phyloP scores from a whole-genome alignment of 164 flowering plant genomes.

The Vitis amurensis region DNA sequence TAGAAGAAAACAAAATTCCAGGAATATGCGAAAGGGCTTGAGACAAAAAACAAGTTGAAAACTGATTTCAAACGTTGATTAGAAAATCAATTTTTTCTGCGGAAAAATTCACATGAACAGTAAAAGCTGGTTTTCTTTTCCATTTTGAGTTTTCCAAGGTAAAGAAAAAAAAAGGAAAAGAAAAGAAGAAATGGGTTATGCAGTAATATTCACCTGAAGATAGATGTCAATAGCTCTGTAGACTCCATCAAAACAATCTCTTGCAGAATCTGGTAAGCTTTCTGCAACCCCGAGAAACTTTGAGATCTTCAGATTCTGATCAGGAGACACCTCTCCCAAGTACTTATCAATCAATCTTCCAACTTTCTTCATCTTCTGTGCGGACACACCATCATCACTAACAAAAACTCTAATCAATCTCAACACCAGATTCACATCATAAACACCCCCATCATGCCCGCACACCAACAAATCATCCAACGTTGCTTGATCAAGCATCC shows the following conservation, averaged over 20 bases:
- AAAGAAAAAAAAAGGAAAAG: not conserved
- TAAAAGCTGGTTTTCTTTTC: too few relatives aligned
- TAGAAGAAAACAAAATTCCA: too few relatives aligned
- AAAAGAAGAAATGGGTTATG: not conserved
- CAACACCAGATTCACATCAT: slow-evolving; percentile 76
- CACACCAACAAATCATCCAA: slow-evolving; percentile 73
- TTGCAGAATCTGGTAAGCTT: slow-evolving; percentile 82
- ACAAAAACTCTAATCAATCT: slow-evolving; percentile 70
- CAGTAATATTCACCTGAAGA: slow-evolving; percentile 54
- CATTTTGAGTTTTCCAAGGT: too few relatives aligned
- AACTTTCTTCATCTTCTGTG: slow-evolving; percentile 62
- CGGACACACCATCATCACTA: slow-evolving; percentile 21
- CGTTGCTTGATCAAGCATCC: slow-evolving; percentile 69
- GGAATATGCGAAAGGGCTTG: too few relatives aligned
- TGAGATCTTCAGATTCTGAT: slow-evolving; percentile 64
- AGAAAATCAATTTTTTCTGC: too few relatives aligned
- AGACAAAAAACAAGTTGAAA: too few relatives aligned
- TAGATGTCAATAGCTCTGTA: slow-evolving; percentile 92
- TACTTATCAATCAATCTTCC: slow-evolving; percentile 76
- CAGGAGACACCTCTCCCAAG: slow-evolving; percentile 84
- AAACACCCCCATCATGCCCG: slow-evolving; percentile 39
- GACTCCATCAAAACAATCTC: slow-evolving; percentile 83
- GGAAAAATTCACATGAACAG: too few relatives aligned
- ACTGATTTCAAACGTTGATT: too few relatives aligned
- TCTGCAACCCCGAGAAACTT: slow-evolving; percentile 84